Evolutionary conservation across 2,329 filamentous ascomycete species (phyloP).

Genomic region (Fusarium gaditjirri): DNA sequence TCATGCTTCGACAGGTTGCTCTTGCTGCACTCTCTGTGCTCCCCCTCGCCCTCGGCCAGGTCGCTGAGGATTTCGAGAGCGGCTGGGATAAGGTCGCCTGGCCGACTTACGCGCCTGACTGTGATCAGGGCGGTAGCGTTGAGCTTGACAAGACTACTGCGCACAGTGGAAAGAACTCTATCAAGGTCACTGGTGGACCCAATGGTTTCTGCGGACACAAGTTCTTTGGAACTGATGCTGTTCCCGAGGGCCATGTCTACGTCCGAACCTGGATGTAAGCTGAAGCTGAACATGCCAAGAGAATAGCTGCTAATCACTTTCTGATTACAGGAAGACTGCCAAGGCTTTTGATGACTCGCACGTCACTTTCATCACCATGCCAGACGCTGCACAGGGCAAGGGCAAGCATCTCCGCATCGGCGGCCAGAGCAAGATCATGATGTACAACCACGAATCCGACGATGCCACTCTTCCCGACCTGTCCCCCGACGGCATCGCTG

Average conservation of each 20-base stretch:
- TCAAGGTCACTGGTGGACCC: constrained; percentile 60
- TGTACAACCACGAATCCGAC: constrained; percentile 73
- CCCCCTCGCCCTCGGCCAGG: constrained; percentile 61
- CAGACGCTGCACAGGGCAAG: constrained; percentile 64
- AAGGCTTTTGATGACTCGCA: constrained; percentile 68
- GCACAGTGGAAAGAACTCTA: constrained; percentile 66
- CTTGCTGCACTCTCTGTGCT: constrained; percentile 58
- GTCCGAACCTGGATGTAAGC: constrained; percentile 67
- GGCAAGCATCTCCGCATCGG: constrained; percentile 72
- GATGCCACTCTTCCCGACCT: constrained; percentile 71
- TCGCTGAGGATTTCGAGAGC: constrained; percentile 66
- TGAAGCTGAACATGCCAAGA: background rate
- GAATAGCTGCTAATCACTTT: background rate
- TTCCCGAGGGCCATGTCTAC: constrained; percentile 67
- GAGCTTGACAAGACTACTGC: constrained; percentile 66
- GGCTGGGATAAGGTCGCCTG: constrained; percentile 68
- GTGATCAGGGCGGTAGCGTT: constrained; percentile 68
- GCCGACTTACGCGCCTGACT: constrained; percentile 69
- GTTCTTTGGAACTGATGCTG: constrained; percentile 67
- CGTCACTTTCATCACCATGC: constrained; percentile 73
- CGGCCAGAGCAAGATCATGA: constrained; percentile 68
- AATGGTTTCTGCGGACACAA: constrained; percentile 68
- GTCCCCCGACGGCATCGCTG: constrained; percentile 66
- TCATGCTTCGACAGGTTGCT: constrained; percentile 53
- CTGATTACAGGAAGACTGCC: constrained; percentile 60